These are phyloP conservation scores for Cryptosporidium parvum DNA, from an alignment of 169 alveolate species.

Conservation along the genomic window DNA sequence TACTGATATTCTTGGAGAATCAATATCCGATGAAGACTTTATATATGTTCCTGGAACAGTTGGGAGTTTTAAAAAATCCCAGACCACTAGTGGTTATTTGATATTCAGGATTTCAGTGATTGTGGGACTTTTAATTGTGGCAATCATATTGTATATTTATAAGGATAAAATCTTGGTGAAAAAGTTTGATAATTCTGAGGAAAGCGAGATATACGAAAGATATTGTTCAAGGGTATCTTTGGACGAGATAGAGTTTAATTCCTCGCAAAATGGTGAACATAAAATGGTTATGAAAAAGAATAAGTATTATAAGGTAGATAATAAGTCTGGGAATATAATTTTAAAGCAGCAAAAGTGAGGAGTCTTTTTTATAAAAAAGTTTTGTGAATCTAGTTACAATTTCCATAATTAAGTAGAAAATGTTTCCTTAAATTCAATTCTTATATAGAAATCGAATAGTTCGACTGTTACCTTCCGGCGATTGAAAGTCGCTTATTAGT, in stretches of 20 bases:
- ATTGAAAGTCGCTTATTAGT: background rate
- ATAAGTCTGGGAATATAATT: constrained; percentile 52
- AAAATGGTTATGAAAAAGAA: background rate
- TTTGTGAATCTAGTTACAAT: background rate
- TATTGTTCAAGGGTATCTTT: constrained; percentile 64
- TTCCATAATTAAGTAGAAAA: too few relatives aligned
- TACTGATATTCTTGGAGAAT: constrained; percentile 58
- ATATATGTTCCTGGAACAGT: constrained; percentile 50
- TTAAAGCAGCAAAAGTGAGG: background rate
- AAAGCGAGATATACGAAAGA: constrained; percentile 20
- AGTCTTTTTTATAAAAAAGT: background rate
- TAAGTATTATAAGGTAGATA: constrained; percentile 34
- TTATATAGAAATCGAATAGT: background rate
- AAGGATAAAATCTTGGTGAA: constrained; percentile 22
- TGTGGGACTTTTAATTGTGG: constrained; percentile 26
- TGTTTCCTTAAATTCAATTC: too few relatives aligned
- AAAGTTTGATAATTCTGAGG: background rate
- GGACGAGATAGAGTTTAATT: constrained; percentile 50
- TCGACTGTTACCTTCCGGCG: background rate
- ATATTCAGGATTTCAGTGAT: constrained; percentile 24
- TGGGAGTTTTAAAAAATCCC: constrained; percentile 10
- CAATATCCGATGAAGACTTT: constrained; percentile 58
- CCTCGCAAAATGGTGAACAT: constrained; percentile 1
- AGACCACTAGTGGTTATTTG: background rate
- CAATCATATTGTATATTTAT: constrained; percentile 24